Percentiles rank a stretch among this genome's conserved stretches.
These are phyloP conservation scores for Hirschfeldia incana DNA, from an alignment of 345 rosid genomes.

Conservation along the genomic window DNA sequence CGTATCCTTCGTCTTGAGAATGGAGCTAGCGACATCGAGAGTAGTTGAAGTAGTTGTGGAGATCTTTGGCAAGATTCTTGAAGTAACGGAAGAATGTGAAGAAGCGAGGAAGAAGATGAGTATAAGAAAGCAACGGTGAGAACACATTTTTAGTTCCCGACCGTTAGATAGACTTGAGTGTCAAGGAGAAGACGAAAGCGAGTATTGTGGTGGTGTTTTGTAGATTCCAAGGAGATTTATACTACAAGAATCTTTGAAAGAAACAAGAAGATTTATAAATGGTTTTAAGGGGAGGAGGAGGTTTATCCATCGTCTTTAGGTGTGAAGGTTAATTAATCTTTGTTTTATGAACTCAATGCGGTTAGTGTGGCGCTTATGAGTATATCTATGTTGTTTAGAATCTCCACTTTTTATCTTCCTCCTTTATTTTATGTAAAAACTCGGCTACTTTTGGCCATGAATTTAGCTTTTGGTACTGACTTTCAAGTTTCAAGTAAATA, in stretches of 20 bases:
- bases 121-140: slow-evolving; percentile 16
- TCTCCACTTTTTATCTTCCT: slow-evolving; percentile 1
- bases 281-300: slow-evolving; percentile 28
- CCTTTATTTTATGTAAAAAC: not conserved
- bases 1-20: slow-evolving; percentile 36
- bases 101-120: slow-evolving; percentile 33
- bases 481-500: not conserved
- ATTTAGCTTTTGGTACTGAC: not conserved
- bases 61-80: slow-evolving; percentile 34
- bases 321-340: slow-evolving; percentile 25
- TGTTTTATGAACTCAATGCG: slow-evolving; percentile 25
- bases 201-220: not conserved
- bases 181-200: not conserved
- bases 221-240: slow-evolving; percentile 29
- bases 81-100: slow-evolving; percentile 24
- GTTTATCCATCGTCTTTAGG: slow-evolving; percentile 39
- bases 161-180: slow-evolving; percentile 23
- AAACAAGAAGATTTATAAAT: slow-evolving; percentile 12
- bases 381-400: slow-evolving; percentile 2
- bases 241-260: not conserved
- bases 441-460: not conserved
- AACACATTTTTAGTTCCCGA: slow-evolving; percentile 34
- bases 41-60: slow-evolving; percentile 30
- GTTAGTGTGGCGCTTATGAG: slow-evolving; percentile 15
- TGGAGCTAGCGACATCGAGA: slow-evolving; percentile 51